A percentile compares a stretch with the other conserved stretches of the same genome.
phyloP scores from a whole-genome alignment of 2,329 filamentous ascomycete genomes.

The Aspergillus flavus region DNA sequence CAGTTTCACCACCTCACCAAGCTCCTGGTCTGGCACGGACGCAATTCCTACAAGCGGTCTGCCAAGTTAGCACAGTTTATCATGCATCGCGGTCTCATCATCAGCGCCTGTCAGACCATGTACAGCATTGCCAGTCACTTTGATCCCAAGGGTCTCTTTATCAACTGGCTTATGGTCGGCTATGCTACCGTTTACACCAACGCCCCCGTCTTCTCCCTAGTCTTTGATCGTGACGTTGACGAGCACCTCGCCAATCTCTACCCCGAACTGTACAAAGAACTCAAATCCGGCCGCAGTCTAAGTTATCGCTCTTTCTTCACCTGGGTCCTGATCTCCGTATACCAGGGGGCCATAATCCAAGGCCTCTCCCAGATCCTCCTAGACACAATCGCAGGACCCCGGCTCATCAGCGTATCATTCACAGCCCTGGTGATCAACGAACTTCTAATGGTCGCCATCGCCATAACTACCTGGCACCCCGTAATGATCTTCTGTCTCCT shows the following conservation, averaged over 20 bases:
- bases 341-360: slow-evolving; percentile 94
- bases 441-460: slow-evolving; percentile 93
- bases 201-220: slow-evolving; percentile 85
- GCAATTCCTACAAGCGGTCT: slow-evolving; percentile 94
- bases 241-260: slow-evolving; percentile 92
- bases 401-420: slow-evolving; percentile 89
- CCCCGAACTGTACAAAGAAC: slow-evolving; percentile 94
- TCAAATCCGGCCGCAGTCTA: slow-evolving; percentile 84
- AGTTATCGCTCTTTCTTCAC: slow-evolving; percentile 95
- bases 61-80: slow-evolving; percentile 98
- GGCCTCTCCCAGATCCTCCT: slow-evolving; percentile 89
- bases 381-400: slow-evolving; percentile 64
- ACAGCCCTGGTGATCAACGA: slow-evolving; percentile 93
- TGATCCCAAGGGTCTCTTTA: slow-evolving; percentile 92
- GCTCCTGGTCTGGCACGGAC: slow-evolving; percentile 96
- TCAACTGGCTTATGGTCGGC: slow-evolving; percentile 94
- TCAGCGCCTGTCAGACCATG: slow-evolving; percentile 94
- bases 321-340: slow-evolving; percentile 93
- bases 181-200: slow-evolving; percentile 97
- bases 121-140: slow-evolving; percentile 92
- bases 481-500: slow-evolving; percentile 85
- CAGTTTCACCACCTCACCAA: slow-evolving; percentile 96
- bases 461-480: slow-evolving; percentile 96
- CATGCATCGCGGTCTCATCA: slow-evolving; percentile 94
- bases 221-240: slow-evolving; percentile 93